Percentiles rank a stretch among this genome's conserved stretches.
These are phyloP conservation scores for Simmondsia chinensis DNA, from an alignment of 148 eudicot genomes.

Conservation along the genomic window DNA sequence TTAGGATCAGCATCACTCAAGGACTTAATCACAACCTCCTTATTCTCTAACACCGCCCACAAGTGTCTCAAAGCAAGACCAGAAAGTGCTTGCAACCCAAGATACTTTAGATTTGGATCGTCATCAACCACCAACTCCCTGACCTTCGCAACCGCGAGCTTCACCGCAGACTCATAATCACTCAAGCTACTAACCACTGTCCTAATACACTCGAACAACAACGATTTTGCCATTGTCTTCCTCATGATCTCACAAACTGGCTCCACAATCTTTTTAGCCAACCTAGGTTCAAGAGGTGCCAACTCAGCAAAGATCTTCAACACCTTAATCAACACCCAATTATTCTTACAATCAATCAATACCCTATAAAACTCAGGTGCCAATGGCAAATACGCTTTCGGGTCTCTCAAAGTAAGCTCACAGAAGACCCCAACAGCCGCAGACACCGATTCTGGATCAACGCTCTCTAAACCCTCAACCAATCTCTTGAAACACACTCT, in stretches of 20 bases:
- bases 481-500: slow-evolving; percentile 82
- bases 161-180: slow-evolving; percentile 64
- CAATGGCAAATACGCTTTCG: slow-evolving; percentile 55
- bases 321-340: slow-evolving; percentile 93
- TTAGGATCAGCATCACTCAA: slow-evolving; percentile 67
- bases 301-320: slow-evolving; percentile 79
- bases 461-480: slow-evolving; percentile 71
- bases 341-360: slow-evolving; percentile 71
- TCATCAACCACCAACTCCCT: slow-evolving; percentile 61
- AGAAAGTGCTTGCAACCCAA: slow-evolving; percentile 63
- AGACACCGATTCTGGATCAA: slow-evolving; percentile 36
- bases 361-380: slow-evolving; percentile 77
- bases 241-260: slow-evolving; percentile 79
- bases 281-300: slow-evolving; percentile 74
- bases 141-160: slow-evolving; percentile 50
- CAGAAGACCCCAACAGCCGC: slow-evolving; percentile 76
- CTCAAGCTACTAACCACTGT: slow-evolving; percentile 61
- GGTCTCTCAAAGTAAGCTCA: slow-evolving; percentile 59
- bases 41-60: slow-evolving; percentile 68
- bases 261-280: slow-evolving; percentile 75
- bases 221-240: slow-evolving; percentile 62
- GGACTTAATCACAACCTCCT: slow-evolving; percentile 62
- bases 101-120: slow-evolving; percentile 70
- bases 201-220: slow-evolving; percentile 78
- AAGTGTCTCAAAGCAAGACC: slow-evolving; percentile 37